A percentile compares a stretch with the other conserved stretches of the same genome.
Evolutionary conservation across 2,329 filamentous ascomycete species (phyloP).

Genomic region (Penicillium sp.): DNA sequence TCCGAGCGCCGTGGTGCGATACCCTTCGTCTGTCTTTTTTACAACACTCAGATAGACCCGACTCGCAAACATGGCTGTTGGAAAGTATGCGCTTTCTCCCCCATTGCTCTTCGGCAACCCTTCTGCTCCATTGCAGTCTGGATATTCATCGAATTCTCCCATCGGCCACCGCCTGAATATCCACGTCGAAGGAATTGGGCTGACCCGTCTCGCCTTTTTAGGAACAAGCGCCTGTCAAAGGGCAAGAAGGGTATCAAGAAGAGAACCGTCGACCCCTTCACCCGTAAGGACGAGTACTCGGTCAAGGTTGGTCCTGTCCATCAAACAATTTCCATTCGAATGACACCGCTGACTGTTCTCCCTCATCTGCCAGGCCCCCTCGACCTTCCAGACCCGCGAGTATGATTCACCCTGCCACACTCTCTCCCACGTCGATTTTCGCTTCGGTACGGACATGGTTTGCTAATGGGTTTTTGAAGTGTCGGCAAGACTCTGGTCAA

Average conservation of each 20-base stretch:
- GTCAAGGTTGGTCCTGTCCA: slow-evolving; percentile 70
- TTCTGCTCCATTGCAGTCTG: slow-evolving; percentile 8
- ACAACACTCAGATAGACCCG: slow-evolving; percentile 45
- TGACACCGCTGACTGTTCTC: slow-evolving; percentile 21
- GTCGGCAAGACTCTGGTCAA: slow-evolving; percentile 99
- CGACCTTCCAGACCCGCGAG: slow-evolving; percentile 95
- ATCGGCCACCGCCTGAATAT: slow-evolving; percentile 3
- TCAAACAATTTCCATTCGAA: not conserved
- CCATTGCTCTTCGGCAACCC: slow-evolving; percentile 6
- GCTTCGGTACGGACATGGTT: not conserved
- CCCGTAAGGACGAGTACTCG: slow-evolving; percentile 98
- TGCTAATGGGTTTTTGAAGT: slow-evolving; percentile 56
- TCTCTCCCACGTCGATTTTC: slow-evolving; percentile 6
- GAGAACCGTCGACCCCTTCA: slow-evolving; percentile 96
- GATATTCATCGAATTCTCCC: slow-evolving; percentile 3
- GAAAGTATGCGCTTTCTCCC: slow-evolving; percentile 61
- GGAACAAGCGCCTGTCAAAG: slow-evolving; percentile 99
- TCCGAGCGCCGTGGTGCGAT: slow-evolving; percentile 44
- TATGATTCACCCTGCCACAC: slow-evolving; percentile 56
- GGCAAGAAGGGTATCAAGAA: slow-evolving; percentile 99
- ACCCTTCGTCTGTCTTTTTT: slow-evolving; percentile 45
- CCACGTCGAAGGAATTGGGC: slow-evolving; percentile 13
- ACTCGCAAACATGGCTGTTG: slow-evolving; percentile 78
- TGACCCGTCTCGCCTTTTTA: slow-evolving; percentile 39
- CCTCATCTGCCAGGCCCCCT: slow-evolving; percentile 67